A percentile compares a stretch with the other conserved stretches of the same genome.
Evolutionary conservation across 2,329 filamentous ascomycete species (phyloP).

Genomic region (Neofusicoccum sp.): DNA sequence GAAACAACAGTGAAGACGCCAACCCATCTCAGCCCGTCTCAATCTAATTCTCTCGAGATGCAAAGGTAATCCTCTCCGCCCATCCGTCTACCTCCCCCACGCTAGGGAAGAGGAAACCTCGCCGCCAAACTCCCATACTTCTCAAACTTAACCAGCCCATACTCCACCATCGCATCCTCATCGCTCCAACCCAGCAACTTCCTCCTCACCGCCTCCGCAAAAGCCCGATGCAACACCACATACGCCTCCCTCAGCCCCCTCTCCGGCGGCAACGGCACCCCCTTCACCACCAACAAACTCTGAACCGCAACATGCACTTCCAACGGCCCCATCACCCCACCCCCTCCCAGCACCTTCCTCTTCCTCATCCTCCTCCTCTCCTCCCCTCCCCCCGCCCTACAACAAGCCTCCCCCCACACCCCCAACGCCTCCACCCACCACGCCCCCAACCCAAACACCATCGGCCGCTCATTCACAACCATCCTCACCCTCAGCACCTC

Average conservation of each 20-base stretch:
- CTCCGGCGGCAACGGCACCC: constrained; percentile 9
- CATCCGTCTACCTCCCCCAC: not conserved
- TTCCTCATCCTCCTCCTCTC: too few relatives aligned
- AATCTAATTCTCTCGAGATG: too few relatives aligned
- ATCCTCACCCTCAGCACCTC: constrained; percentile 23
- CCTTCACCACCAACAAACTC: not conserved
- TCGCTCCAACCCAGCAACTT: constrained; percentile 29
- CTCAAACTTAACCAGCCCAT: constrained; percentile 17
- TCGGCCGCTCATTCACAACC: constrained; percentile 25
- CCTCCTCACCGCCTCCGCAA: constrained; percentile 27
- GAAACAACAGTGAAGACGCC: too few relatives aligned
- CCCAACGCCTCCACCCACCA: not conserved
- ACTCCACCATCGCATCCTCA: constrained; percentile 29
- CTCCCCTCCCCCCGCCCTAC: not conserved
- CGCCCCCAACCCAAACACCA: constrained; percentile 14
- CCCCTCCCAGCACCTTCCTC: not conserved
- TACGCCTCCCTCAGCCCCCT: constrained; percentile 19
- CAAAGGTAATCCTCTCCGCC: too few relatives aligned
- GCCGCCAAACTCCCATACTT: not conserved
- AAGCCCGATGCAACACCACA: constrained; percentile 29
- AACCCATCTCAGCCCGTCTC: too few relatives aligned
- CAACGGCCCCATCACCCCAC: not conserved
- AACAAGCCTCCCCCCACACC: not conserved
- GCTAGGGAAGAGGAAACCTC: not conserved
- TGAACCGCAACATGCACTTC: not conserved